These are phyloP conservation scores for Arthrobotrys conoides DNA, from an alignment of 2,329 filamentous ascomycete species.

Conservation along the genomic window DNA sequence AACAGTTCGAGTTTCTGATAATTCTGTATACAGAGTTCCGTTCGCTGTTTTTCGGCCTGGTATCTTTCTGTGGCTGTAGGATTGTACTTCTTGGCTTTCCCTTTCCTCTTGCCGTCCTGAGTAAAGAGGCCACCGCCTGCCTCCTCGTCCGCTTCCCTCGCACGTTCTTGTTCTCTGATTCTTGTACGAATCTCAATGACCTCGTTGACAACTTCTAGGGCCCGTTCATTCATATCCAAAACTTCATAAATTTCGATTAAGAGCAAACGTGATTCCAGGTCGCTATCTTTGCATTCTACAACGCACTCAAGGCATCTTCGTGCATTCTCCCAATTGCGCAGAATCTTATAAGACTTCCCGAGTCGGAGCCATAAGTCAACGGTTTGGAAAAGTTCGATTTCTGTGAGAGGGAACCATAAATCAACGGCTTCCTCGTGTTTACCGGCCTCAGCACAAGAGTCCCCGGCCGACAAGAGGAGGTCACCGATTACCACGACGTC, in stretches of 20 bases:
- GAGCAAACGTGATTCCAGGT: slow-evolving; percentile 51
- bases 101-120: slow-evolving; percentile 47
- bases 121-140: slow-evolving; percentile 32
- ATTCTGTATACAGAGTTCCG: slow-evolving; percentile 68
- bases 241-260: slow-evolving; percentile 79
- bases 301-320: slow-evolving; percentile 52
- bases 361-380: slow-evolving; percentile 72
- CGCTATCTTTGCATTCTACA: slow-evolving; percentile 51
- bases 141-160: slow-evolving; percentile 60
- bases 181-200: slow-evolving; percentile 76
- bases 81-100: slow-evolving; percentile 39
- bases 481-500: slow-evolving; percentile 77
- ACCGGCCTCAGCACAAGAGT: slow-evolving; percentile 72
- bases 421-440: slow-evolving; percentile 72
- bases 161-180: slow-evolving; percentile 65
- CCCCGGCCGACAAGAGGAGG: slow-evolving; percentile 80
- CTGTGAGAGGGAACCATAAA: slow-evolving; percentile 73
- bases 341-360: slow-evolving; percentile 78
- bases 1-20: slow-evolving; percentile 70
- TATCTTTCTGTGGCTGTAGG: slow-evolving; percentile 63
- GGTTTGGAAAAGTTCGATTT: slow-evolving; percentile 70
- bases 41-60: slow-evolving; percentile 66
- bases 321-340: slow-evolving; percentile 69
- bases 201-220: slow-evolving; percentile 82
- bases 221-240: slow-evolving; percentile 79